Evolutionary conservation across 164 flowering plant species (phyloP).

Genomic region (Sextonia rubra): DNA sequence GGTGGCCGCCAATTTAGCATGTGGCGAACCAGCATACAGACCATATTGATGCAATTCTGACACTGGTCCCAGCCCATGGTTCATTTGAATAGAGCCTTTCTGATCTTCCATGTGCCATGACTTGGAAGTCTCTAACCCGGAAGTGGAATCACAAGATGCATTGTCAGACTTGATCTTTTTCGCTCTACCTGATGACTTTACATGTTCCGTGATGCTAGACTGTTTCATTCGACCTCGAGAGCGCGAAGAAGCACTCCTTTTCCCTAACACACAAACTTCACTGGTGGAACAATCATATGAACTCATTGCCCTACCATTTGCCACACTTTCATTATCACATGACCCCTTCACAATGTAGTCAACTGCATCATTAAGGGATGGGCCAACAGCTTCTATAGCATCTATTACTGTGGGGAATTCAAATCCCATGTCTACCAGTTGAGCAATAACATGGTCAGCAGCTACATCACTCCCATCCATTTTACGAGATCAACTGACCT

Average conservation of each 20-base stretch:
- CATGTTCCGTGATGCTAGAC: conserved; percentile 49
- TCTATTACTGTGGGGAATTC: conserved; percentile 34
- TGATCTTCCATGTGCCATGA: conserved; percentile 13
- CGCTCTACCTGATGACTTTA: conserved; percentile 19
- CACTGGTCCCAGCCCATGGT: not conserved
- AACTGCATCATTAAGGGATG: conserved; percentile 42
- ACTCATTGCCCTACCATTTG: conserved; percentile 8
- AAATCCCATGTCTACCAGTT: conserved; percentile 70
- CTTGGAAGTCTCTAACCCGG: conserved; percentile 14
- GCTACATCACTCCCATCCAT: conserved; percentile 15
- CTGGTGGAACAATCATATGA: conserved; percentile 18
- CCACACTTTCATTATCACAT: conserved; percentile 7
- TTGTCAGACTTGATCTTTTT: conserved; percentile 25
- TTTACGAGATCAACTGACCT: not conserved
- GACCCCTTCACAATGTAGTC: conserved; percentile 44
- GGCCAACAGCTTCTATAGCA: conserved; percentile 62
- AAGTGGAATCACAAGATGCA: conserved; percentile 11
- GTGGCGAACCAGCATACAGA: not conserved
- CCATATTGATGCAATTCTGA: not conserved
- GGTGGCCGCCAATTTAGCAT: conserved; percentile 5
- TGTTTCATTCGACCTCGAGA: conserved; percentile 36
- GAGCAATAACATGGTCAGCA: conserved; percentile 38
- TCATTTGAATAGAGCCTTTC: not conserved
- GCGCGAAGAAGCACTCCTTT: conserved; percentile 22
- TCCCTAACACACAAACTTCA: conserved; percentile 19